phyloP scores from a whole-genome alignment of 2,329 filamentous ascomycete species.

The Teratosphaeria pseudoeucalypti region DNA sequence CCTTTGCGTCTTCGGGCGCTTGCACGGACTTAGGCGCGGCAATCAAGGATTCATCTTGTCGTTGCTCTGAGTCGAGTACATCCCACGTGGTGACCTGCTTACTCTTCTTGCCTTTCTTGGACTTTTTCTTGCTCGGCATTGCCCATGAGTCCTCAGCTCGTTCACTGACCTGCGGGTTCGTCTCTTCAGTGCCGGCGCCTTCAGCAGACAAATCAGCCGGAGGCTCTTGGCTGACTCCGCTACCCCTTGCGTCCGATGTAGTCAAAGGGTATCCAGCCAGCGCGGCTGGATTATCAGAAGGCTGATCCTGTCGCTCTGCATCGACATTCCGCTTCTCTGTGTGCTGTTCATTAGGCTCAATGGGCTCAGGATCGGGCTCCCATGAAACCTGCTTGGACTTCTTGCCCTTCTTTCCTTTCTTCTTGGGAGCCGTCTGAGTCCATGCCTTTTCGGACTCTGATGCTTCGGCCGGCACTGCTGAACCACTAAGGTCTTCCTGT shows the following conservation, averaged over 20 bases:
- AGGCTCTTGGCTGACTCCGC: neutral
- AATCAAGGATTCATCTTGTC: neutral
- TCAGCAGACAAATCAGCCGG: neutral
- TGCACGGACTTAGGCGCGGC: neutral
- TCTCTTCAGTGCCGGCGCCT: neutral
- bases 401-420: conserved; percentile 15
- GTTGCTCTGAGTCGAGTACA: neutral
- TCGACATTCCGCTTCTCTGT: neutral
- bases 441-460: neutral
- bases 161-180: neutral
- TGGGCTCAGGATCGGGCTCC: neutral
- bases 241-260: neutral
- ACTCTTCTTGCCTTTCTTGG: conserved; percentile 19
- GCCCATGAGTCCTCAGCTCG: conserved; percentile 3
- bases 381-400: conserved; percentile 9
- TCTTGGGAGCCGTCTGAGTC: neutral
- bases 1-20: neutral
- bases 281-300: neutral
- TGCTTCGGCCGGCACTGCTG: neutral
- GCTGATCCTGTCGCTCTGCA: neutral
- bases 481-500: neutral
- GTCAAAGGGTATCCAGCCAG: neutral
- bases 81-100: conserved; percentile 1
- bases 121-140: conserved; percentile 7
- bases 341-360: neutral